Base-by-base conservation (phyloP, 495 filamentous ascomycete species). In the Lasiosphaeris hirsuta region DNA sequence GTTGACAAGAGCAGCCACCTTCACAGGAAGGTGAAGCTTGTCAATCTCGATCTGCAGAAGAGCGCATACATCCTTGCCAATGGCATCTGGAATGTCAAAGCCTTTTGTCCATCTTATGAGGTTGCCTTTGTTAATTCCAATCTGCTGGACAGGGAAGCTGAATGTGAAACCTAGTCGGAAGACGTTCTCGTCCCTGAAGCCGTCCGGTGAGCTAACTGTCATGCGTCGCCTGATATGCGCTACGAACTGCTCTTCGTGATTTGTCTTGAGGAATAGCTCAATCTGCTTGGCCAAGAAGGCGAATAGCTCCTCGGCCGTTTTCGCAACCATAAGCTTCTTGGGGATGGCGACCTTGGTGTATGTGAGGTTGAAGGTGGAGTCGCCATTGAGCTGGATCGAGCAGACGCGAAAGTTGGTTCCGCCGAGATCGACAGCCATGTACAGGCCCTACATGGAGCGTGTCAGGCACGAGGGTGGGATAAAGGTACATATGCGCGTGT, bases 391-490 rank as follows among this genome's bases (percentile, higher is more conserved):
- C 52, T 91, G 79, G 64, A 98, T 87, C 6, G 91, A 96, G 75
- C 94, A 98, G 63, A 98, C 95, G 59, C 94, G 88, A 75, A 97
- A 96, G 72, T 98, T 98, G 58, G 94, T 98, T 62, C 94, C 94
- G 48, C 94, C 94, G 14, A 98, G 83, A 63, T 98, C 94, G 42
- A 98, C 94, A 17, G 95, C 94, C 72, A 98, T 83, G 71, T 96
- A 97, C 14, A 97, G 77, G 23, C 94, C 94, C 92, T 96, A 51
- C 8, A 6, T 10, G 38, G 9, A 14, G 23, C 23, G 23, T 30
- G 23, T 30, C 5, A 30, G 23, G 23, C 23, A 30, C 5, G 5
- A 30, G 2, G 23, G 5, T 30, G 5, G 23, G 23, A 30, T 30
- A 30, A 5, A 30, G 23, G 23, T 30, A 5, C 23, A 30, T 30